These are phyloP conservation scores for Parasitella parasitica DNA, from an alignment of 371 early-diverging fungal genomes.

Conservation along the genomic window DNA sequence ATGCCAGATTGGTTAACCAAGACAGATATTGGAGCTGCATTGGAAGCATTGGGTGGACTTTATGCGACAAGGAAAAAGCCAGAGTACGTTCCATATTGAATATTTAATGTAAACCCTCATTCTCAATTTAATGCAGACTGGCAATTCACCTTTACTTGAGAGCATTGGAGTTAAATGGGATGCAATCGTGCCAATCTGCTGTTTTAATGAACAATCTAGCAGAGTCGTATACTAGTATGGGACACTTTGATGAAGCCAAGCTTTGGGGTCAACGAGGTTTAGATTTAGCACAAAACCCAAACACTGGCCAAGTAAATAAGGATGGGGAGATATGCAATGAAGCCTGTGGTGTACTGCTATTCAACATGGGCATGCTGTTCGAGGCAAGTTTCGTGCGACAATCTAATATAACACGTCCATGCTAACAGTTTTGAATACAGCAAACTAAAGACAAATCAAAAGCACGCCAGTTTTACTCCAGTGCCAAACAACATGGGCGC, in stretches of 20 bases:
- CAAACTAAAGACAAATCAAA: slow-evolving; percentile 36
- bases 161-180: slow-evolving; percentile 47
- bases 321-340: slow-evolving; percentile 55
- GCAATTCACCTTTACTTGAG: slow-evolving; percentile 63
- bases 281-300: slow-evolving; percentile 53
- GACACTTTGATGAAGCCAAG: slow-evolving; percentile 55
- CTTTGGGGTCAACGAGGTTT: slow-evolving; percentile 62
- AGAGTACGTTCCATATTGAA: slow-evolving; percentile 28
- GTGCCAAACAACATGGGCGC: slow-evolving; percentile 34
- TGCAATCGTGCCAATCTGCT: slow-evolving; percentile 47
- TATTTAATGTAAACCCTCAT: neutral
- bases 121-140: slow-evolving; percentile 28
- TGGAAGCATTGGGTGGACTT: slow-evolving; percentile 60
- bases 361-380: slow-evolving; percentile 63
- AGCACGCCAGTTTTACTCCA: slow-evolving; percentile 32
- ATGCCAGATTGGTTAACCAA: slow-evolving; percentile 63
- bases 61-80: slow-evolving; percentile 55
- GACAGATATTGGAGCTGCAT: slow-evolving; percentile 56
- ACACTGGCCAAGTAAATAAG: slow-evolving; percentile 41
- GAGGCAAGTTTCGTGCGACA: slow-evolving; percentile 42
- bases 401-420: neutral
- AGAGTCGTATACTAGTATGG: slow-evolving; percentile 56
- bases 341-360: slow-evolving; percentile 57
- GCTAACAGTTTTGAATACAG: slow-evolving; percentile 4
- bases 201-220: slow-evolving; percentile 64